Base-by-base conservation (phyloP, 192 early-diverging fungal genomes). In the Coemansia nantahalensis region DNA sequence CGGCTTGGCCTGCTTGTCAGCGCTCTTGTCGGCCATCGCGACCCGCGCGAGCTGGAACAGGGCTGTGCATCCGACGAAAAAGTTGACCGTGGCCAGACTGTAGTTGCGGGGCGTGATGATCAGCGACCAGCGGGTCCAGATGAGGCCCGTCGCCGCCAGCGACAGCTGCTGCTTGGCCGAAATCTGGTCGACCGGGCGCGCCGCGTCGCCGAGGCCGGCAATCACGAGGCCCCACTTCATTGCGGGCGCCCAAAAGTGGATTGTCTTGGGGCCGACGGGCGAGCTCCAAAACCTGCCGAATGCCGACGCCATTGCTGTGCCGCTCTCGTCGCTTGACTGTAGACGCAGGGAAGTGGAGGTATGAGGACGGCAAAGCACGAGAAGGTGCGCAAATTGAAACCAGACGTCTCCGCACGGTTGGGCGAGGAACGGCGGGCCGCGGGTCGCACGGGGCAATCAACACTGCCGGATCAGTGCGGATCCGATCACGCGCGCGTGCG, bases 221-320 rank as follows among this genome's bases (percentile, higher is more conserved):
- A 94, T 84, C 12, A 98, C 93, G 42, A 98, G 73, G 12, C 87
- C 87, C 91, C 92, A 78, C 48, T 61, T 65, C 59, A 73, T 66
- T 22, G 56, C 59, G 8, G 96, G 96, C 1, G 94, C 96, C 96
- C 96, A 98, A 68, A 98, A 98, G 73, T 93, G 90, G 59, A 98
- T 86, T 39, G 96, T 98, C 79, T 95, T 95, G 55, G 96, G 96
- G 48, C 93, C 93, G 18, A 85, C 87, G 14, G 87, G 85, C 18
- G 81, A 83, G 59, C 85, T 86, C 56, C 77, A 62, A 72, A 94
- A 93, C 69, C 65, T 82, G 34, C 56, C 48, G 51, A 95, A 83
- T n/a, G 80, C 84, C 45, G 81, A 79, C 13, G 51, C 26, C 26
- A 28, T 28, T 7, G 26, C 26, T 28, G 3, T 28, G 4, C 7